A percentile compares a stretch with the other conserved stretches of the same genome.
Conservation (phyloP, 2,329 filamentous ascomycete species). For the Xenosphaeropsis pyriputrescens region DNA sequence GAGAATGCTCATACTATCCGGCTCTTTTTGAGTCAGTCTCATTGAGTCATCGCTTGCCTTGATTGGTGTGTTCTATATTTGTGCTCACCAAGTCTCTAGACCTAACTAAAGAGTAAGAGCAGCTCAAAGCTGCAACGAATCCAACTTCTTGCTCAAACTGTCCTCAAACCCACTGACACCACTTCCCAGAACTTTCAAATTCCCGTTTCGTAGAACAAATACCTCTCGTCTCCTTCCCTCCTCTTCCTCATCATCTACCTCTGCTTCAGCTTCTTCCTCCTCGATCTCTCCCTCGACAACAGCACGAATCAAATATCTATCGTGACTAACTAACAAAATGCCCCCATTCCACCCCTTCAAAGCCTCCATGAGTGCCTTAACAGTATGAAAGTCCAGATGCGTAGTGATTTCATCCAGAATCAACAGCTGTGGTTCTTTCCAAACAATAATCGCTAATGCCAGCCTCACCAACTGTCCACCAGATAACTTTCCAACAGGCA, state of each 20-base stretch:
- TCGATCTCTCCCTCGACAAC: conserved; percentile 49
- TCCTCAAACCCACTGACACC: conserved; percentile 54
- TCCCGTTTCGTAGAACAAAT: conserved; percentile 44
- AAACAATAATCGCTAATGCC: conserved; percentile 83
- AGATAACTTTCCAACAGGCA: conserved; percentile 58
- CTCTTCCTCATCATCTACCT: conserved; percentile 30
- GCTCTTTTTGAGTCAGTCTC: too few relatives aligned
- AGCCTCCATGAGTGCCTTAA: conserved; percentile 53
- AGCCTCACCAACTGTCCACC: conserved; percentile 73
- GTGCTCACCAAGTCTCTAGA: too few relatives aligned
- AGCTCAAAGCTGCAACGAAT: conserved; percentile 2
- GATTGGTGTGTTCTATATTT: too few relatives aligned
- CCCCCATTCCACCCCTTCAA: conserved; percentile 58
- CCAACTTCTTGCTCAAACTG: conserved; percentile 42
- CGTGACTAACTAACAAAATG: conserved; percentile 65
- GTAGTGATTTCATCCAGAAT: conserved; percentile 96
- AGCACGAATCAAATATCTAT: conserved; percentile 65
- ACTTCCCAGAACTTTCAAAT: conserved; percentile 35
- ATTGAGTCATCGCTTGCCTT: too few relatives aligned
- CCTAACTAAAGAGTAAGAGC: too few relatives aligned
- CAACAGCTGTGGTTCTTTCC: conserved; percentile 94
- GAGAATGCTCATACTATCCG: too few relatives aligned
- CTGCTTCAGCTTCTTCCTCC: conserved; percentile 27
- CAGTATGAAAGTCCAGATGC: conserved; percentile 72
- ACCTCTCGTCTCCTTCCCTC: conserved; percentile 35